Evolutionary conservation across 176 grass and related monocot genomes (phyloP).

Genomic region (Juncus effusus): DNA sequence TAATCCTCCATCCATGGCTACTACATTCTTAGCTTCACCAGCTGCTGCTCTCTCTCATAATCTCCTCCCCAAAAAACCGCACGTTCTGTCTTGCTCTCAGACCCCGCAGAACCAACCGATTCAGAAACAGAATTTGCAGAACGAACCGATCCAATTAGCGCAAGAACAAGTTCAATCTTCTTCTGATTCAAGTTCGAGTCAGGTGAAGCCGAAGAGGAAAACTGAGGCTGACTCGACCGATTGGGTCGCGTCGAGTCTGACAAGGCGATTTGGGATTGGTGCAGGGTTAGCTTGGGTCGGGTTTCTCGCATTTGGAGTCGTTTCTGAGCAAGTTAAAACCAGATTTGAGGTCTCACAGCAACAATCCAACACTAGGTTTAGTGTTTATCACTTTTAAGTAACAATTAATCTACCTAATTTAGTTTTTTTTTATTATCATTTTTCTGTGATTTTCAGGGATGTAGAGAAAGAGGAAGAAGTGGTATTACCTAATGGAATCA

Average conservation of each 20-base stretch:
- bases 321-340: constrained; percentile 98
- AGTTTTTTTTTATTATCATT: neutral
- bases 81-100: constrained; percentile 57
- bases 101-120: constrained; percentile 41
- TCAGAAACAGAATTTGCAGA: constrained; percentile 21
- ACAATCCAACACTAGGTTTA: constrained; percentile 85
- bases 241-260: constrained; percentile 79
- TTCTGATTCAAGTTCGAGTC: neutral
- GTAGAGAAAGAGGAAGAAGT: constrained; percentile 73
- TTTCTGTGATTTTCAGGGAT: constrained; percentile 31
- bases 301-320: constrained; percentile 78
- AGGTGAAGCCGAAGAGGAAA: constrained; percentile 40
- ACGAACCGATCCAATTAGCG: constrained; percentile 40
- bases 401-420: neutral
- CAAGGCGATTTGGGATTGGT: constrained; percentile 83
- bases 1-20: constrained; percentile 43
- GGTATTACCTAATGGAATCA: constrained; percentile 78
- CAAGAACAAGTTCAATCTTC: constrained; percentile 12
- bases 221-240: constrained; percentile 58
- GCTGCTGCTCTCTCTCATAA: constrained; percentile 31
- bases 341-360: constrained; percentile 88
- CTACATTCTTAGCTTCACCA: constrained; percentile 54
- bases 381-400: neutral
- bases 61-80: constrained; percentile 43
- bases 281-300: constrained; percentile 88